Conservation (phyloP, 2,329 filamentous ascomycete species). For the Arthrobotrys entomopaga region DNA sequence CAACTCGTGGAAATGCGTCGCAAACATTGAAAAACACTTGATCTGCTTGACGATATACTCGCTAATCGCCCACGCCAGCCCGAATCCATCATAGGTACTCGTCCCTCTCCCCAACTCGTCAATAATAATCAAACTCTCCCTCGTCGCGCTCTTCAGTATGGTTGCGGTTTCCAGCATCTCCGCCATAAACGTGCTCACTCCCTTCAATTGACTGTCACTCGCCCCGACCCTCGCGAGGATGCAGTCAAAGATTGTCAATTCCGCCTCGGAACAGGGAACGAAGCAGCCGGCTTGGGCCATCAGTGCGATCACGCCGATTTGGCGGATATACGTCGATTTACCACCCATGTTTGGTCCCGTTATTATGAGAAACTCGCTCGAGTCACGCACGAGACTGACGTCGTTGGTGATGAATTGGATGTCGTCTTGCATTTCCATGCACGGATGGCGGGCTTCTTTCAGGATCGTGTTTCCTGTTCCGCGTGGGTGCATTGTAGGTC, state of each 20-base stretch:
- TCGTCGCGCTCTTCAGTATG: slow-evolving; percentile 94
- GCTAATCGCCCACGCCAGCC: slow-evolving; percentile 98
- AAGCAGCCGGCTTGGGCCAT: slow-evolving; percentile 98
- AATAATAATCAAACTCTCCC: slow-evolving; percentile 96
- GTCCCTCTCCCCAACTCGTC: slow-evolving; percentile 96
- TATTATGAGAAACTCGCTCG: slow-evolving; percentile 92
- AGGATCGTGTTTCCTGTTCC: slow-evolving; percentile 88
- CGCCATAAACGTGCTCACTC: slow-evolving; percentile 98
- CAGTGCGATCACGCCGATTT: slow-evolving; percentile 93
- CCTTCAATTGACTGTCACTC: slow-evolving; percentile 95
- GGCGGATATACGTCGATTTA: slow-evolving; percentile 97
- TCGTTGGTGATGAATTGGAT: slow-evolving; percentile 99
- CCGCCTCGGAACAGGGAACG: slow-evolving; percentile 88
- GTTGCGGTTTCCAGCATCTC: slow-evolving; percentile 99
- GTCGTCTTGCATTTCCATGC: slow-evolving; percentile 98
- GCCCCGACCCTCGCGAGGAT: slow-evolving; percentile 96
- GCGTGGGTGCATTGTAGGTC: slow-evolving; percentile 87
- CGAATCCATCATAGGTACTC: slow-evolving; percentile 97
- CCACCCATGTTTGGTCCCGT: slow-evolving; percentile 99
- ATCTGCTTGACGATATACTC: slow-evolving; percentile 98
- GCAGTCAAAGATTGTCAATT: slow-evolving; percentile 94
- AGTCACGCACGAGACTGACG: slow-evolving; percentile 78
- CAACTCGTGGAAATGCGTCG: slow-evolving; percentile 97
- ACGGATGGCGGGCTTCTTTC: slow-evolving; percentile 94
- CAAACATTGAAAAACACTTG: slow-evolving; percentile 91